A percentile compares a stretch with the other conserved stretches of the same genome.
Conservation (phyloP, 495 filamentous ascomycete genomes). For the Apodospora peruviana region DNA sequence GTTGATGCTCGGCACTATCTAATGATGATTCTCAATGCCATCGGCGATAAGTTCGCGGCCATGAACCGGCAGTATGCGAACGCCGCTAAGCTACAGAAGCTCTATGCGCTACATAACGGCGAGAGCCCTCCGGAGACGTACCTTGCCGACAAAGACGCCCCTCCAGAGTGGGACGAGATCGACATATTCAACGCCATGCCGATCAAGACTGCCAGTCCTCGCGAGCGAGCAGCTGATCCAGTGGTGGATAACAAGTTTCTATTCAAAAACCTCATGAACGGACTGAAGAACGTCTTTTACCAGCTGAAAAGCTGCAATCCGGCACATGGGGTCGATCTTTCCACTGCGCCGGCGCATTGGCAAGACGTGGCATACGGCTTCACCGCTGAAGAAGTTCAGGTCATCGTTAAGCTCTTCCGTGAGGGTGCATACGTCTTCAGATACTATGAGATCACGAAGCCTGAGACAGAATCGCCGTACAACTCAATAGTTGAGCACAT, state of each 20-base stretch:
- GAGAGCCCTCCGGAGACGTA: conserved; percentile 73
- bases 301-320: conserved; percentile 85
- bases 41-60: conserved; percentile 94
- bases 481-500: conserved; percentile 81
- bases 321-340: conserved; percentile 61
- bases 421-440: conserved; percentile 93
- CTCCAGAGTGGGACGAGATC: conserved; percentile 93
- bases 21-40: conserved; percentile 95
- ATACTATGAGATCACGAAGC: conserved; percentile 88
- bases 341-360: conserved; percentile 84
- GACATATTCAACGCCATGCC: conserved; percentile 96
- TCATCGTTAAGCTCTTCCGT: conserved; percentile 95
- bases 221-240: conserved; percentile 84
- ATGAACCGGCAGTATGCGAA: conserved; percentile 97
- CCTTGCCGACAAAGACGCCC: conserved; percentile 70
- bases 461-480: conserved; percentile 65
- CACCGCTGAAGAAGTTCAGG: conserved; percentile 92
- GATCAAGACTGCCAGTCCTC: conserved; percentile 89
- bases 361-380: conserved; percentile 93
- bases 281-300: conserved; percentile 94
- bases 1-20: conserved; percentile 90
- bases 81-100: conserved; percentile 81
- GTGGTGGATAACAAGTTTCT: conserved; percentile 98
- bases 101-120: conserved; percentile 57
- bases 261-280: conserved; percentile 97